Base-by-base conservation (phyloP, 345 rosid genomes). In the Eucalyptus urophylla region DNA sequence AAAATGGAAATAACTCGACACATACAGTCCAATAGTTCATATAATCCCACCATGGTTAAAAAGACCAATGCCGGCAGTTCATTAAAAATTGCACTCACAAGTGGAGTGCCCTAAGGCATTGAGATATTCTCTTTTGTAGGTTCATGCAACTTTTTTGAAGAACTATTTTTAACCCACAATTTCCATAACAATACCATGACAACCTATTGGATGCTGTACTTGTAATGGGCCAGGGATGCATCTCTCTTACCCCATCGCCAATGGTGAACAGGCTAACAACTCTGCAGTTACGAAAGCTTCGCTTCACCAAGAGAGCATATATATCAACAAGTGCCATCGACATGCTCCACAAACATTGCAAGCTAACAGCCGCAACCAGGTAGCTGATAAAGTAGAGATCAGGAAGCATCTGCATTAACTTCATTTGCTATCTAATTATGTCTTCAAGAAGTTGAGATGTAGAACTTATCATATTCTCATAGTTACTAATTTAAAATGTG, bases 301-400 rank as follows among this genome's bases (percentile, higher is more conserved):
- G 90, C 92, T 89, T 93, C 88, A 96, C 99, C 89, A 94, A 45
- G 58, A 97, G 92, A 33, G 98, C 96, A 92, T 95, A 95, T 86
- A 92, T 86, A 90, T 97, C 97, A 12, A 95, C 88, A 45, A 95
- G 40, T 19, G 96, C 95, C 58, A 97, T 92, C 53, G 93, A 94
- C 80, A 96, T 89, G 92, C 98, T 96, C 99, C 98, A 97, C 89
- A 95, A 65, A 88, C 94, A 91, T 93, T 97, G 99, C 90, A 96
- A 86, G 88, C 96, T 89, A 89, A 93, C 93, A 86, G 99, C 97
- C 53, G 95, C 91, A 81, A 96, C 97, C 16, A 96, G 93, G 92
- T 94, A 94, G 89, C 98, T 96, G 95, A 93, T 87, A 89, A 87
- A 90, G 85, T 19, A 88, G 88, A 90, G 65, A 72, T 54, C 69